Evolutionary conservation across 768 basidiomycete genomes (phyloP).

Genomic region (Cyclocybe aegerita): DNA sequence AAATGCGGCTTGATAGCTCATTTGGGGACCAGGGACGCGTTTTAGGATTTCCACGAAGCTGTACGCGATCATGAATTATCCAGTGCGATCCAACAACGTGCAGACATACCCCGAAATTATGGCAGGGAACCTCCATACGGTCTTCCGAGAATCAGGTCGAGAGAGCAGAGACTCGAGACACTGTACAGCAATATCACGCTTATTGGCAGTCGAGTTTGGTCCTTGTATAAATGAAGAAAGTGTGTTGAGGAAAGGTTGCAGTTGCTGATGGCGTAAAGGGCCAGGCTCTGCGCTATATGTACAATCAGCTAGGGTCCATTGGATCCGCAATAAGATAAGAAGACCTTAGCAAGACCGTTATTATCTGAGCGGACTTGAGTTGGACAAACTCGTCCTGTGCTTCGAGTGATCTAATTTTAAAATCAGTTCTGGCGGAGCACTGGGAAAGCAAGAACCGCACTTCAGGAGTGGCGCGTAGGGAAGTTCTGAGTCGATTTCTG

Average conservation of each 20-base stretch:
- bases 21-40: conserved; percentile 83
- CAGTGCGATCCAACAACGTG: not conserved
- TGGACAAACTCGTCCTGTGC: conserved; percentile 95
- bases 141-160: conserved; percentile 74
- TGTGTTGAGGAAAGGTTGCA: conserved; percentile 58
- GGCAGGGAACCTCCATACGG: conserved; percentile 74
- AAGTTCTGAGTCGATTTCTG: conserved; percentile 70
- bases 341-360: conserved; percentile 82
- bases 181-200: conserved; percentile 89
- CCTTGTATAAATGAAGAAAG: conserved; percentile 65
- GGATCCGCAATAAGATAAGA: conserved; percentile 10
- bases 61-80: not conserved
- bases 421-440: not conserved
- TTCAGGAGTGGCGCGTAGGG: conserved; percentile 80
- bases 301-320: conserved; percentile 8
- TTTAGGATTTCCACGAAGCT: conserved; percentile 86
- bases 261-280: conserved; percentile 47
- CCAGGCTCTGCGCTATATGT: conserved; percentile 47
- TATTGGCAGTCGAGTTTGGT: conserved; percentile 45
- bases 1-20: conserved; percentile 92
- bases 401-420: conserved; percentile 61
- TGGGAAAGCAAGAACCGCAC: conserved; percentile 33
- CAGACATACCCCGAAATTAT: conserved; percentile 63
- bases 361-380: conserved; percentile 83
- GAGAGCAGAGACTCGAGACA: conserved; percentile 85